A percentile compares a stretch with the other conserved stretches of the same genome.
These are phyloP conservation scores for Penicillium egyptiacum DNA, from an alignment of 495 filamentous ascomycete genomes.

Conservation along the genomic window DNA sequence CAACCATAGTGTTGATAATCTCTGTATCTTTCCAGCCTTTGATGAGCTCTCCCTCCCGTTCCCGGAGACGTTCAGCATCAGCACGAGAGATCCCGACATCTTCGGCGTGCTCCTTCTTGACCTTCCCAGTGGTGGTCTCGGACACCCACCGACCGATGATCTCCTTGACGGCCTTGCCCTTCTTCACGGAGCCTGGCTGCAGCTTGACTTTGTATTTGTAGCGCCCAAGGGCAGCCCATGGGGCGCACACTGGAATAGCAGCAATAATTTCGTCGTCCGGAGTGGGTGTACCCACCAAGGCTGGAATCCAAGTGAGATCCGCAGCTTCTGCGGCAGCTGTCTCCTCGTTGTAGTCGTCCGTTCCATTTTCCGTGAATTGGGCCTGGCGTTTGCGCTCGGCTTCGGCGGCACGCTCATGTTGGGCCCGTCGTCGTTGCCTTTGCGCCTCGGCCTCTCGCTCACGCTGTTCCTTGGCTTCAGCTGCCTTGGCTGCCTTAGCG, in stretches of 20 bases:
- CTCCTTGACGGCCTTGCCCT: slow-evolving; percentile 92
- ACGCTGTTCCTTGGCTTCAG: slow-evolving; percentile 50
- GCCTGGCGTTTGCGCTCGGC: slow-evolving; percentile 60
- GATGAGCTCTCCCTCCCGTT: slow-evolving; percentile 77
- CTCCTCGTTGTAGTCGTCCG: slow-evolving; percentile 60
- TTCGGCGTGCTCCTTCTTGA: slow-evolving; percentile 50
- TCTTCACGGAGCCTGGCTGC: slow-evolving; percentile 87
- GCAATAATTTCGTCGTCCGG: slow-evolving; percentile 86
- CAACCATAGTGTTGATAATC: slow-evolving; percentile 76
- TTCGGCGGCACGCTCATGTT: slow-evolving; percentile 71
- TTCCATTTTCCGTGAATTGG: slow-evolving; percentile 53
- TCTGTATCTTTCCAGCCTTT: slow-evolving; percentile 78
- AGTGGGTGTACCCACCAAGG: slow-evolving; percentile 72
- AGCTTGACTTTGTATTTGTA: slow-evolving; percentile 91
- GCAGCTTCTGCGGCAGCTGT: slow-evolving; percentile 45
- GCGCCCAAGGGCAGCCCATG: slow-evolving; percentile 73
- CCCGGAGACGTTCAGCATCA: slow-evolving; percentile 77
- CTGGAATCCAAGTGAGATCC: slow-evolving; percentile 62
- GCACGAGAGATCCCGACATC: slow-evolving; percentile 55
- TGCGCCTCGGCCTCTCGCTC: slow-evolving; percentile 64
- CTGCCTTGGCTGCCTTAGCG: slow-evolving; percentile 49
- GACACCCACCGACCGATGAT: slow-evolving; percentile 72
- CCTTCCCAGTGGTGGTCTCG: slow-evolving; percentile 50
- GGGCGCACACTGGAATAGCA: slow-evolving; percentile 86
- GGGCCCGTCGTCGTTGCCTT: slow-evolving; percentile 68